Evolutionary conservation across 345 rosid species (phyloP).

Genomic region (rapeseed (Brassica napus)): DNA sequence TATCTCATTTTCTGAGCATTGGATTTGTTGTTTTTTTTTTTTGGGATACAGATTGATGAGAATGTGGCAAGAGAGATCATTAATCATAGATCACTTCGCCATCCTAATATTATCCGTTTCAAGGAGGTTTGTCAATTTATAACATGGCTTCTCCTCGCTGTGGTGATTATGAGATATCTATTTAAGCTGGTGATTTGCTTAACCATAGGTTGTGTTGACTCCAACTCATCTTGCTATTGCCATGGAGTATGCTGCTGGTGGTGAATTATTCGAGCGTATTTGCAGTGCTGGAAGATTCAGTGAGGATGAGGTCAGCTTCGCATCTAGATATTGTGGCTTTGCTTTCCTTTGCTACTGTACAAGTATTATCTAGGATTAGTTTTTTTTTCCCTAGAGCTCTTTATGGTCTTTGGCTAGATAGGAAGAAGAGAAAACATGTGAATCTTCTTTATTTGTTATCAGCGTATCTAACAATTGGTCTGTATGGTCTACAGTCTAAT

Average conservation of each 20-base stretch:
- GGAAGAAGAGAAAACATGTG: background rate
- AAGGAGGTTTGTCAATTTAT: background rate
- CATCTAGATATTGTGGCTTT: background rate
- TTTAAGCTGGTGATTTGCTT: background rate
- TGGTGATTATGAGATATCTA: background rate
- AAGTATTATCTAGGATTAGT: no score
- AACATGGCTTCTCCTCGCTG: background rate
- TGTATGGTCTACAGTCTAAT: background rate
- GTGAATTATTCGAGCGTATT: slow-evolving; percentile 71
- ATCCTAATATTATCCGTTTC: background rate
- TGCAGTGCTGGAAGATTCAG: slow-evolving; percentile 74
- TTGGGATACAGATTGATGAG: slow-evolving; percentile 65
- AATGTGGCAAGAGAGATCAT: slow-evolving; percentile 82
- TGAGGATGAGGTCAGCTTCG: slow-evolving; percentile 60
- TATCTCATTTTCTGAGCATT: background rate
- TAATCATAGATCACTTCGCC: slow-evolving; percentile 64
- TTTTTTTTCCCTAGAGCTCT: no score
- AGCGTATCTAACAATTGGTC: background rate
- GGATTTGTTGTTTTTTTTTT: background rate
- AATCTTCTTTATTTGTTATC: background rate
- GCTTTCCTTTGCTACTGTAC: background rate
- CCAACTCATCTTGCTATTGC: slow-evolving; percentile 72
- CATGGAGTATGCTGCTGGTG: slow-evolving; percentile 80
- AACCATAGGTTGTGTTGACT: slow-evolving; percentile 60
- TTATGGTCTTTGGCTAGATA: background rate